Base-by-base conservation (phyloP, 768 basidiomycete species). In the Termitomyces sp. region DNA sequence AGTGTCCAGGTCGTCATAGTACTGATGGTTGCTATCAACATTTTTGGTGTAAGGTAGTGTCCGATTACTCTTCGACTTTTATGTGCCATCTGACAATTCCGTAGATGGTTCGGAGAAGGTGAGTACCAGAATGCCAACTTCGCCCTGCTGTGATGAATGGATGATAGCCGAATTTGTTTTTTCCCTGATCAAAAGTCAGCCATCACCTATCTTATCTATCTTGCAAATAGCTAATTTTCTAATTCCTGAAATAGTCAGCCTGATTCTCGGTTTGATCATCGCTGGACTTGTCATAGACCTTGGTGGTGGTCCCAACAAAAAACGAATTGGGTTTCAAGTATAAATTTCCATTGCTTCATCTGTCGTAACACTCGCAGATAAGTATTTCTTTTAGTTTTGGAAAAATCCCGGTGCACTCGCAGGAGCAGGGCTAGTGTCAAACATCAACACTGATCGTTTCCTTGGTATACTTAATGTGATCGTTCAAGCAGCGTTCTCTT, bases 221-320 rank as follows among this genome's bases (percentile, higher is more conserved):
- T 58, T 5, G 40, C 16, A 30, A 54, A 6, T 55, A 50, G 14
- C 6, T 50, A 16, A 33, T 6, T 41, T 14, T 30, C 35, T 51
- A 9, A 46, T 59, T 6, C 20, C 26, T 13, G 4, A 43, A n/a
- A 48, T 12, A 87, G 85, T 87, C 38, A 63, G 71, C n/a, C 68
- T 87, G 55, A 88, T 89, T 50, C 80, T 80, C 47, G 79, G 81
- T n/a, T 72, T 88, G 36, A 77, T 89, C 53, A 55, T 87, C 43
- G 71, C 76, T 57, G 87, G 87, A 35, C 80, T 94, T 60, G 73
- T 91, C 60, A 79, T 93, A 60, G 87, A 90, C 63, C 80, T 89
- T 20, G 93, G 93, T 44, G 92, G 90, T 58, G 90, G 87, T 1
- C 90, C 91, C 3, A 64, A 80, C 57, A 78, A 82, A 62, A 79